A percentile compares a stretch with the other conserved stretches of the same genome.
phyloP scores from a whole-genome alignment of 345 rosid species.

The Arabidopsis thaliana region TAIR10.1 NC_003071.7:18741501-18742000 shows the following conservation, averaged over 20 bases:
- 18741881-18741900: constrained; percentile 17
- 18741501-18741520: constrained; percentile 72
- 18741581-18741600: constrained; percentile 43
- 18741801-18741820: constrained; percentile 40
- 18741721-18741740: constrained; percentile 56
- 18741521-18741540: constrained; percentile 65
- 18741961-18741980: constrained; percentile 38
- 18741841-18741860: background rate
- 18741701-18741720: constrained; percentile 48
- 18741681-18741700: constrained; percentile 29
- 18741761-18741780: constrained; percentile 7
- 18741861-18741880: background rate
- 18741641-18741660: constrained; percentile 32
- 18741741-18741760: constrained; percentile 5
- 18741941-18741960: constrained; percentile 24
- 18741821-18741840: constrained; percentile 20
- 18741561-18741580: constrained; percentile 46
- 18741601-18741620: constrained; percentile 22
- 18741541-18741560: constrained; percentile 54
- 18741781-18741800: constrained; percentile 19
- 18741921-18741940: constrained; percentile 19
- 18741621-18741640: constrained; percentile 42
- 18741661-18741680: constrained; percentile 46
- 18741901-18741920: constrained; percentile 1
- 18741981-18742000: constrained; percentile 36